Base-by-base conservation (phyloP, 2,329 filamentous ascomycete genomes). In the Fusarium sp. region DNA sequence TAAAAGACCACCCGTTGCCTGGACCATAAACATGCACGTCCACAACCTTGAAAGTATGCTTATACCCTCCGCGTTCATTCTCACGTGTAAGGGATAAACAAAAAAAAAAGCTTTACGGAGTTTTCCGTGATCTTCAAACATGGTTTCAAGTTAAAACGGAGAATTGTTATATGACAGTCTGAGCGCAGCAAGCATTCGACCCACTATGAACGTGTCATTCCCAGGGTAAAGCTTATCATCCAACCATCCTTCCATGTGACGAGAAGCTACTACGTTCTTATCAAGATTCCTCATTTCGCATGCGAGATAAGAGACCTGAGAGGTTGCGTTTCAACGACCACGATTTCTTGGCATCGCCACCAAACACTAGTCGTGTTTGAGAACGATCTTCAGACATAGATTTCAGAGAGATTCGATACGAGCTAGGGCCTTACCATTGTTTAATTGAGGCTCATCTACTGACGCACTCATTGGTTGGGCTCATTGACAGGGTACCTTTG, bases 281-380 rank as follows among this genome's bases (percentile, higher is more conserved):
- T 38, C 59, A 27, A 38, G 8, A 5, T 27, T 22, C 9, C 22
- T 66, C 64, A 66, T 66, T 45, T 66, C 63, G 43, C 30, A 62
- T 53, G 32, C n/a, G 49, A 66, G 59, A 66, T 66, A 64, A 66
- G 53, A 55, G 25, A 40, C 25, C 51, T 40, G 56, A 54, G 32
- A 66, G 50, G 50, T 62, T 32, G 60, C 52, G 56, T 15, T 42
- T 32, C 11, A 34, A 20, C 49, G 24, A 42, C 34, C 53, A 24
- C 38, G 11, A n/a, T 40, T 40, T 44, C 51, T 42, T 44, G 20
- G 22, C 56, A 55, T 30, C 32, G 55, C 47, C 62, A 45, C 55
- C 22, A 66, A 54, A 62, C 55, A 45, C 50, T 53, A 53, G 50
- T 29, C 50, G 5, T 10, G 62, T 66, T 62, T 55, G 46, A 66